A percentile compares a stretch with the other conserved stretches of the same genome.
These are phyloP conservation scores for Fraxinus sp. DNA, from an alignment of 305 asterid genomes.

Conservation along the genomic window DNA sequence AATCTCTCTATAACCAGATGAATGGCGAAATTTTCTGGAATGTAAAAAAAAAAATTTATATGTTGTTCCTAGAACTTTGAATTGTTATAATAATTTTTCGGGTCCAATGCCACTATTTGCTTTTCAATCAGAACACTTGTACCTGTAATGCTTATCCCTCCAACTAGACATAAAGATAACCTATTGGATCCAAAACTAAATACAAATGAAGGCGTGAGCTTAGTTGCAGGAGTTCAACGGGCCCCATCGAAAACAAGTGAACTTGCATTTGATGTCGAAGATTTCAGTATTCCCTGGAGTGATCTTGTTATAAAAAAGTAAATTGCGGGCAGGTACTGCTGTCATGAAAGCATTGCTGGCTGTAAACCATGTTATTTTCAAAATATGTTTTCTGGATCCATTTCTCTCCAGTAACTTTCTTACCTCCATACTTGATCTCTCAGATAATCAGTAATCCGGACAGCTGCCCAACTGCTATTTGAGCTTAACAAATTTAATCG, in stretches of 20 bases:
- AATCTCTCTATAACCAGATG: constrained; percentile 32
- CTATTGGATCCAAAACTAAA: constrained; percentile 41
- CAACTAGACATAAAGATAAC: constrained; percentile 41
- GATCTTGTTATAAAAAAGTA: constrained; percentile 83
- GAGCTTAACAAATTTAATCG: not conserved
- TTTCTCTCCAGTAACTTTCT: not conserved
- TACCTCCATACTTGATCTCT: not conserved
- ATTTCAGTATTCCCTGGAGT: constrained; percentile 87
- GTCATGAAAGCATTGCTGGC: constrained; percentile 22
- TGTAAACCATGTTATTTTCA: not conserved
- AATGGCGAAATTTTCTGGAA: constrained; percentile 18
- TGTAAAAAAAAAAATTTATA: not conserved
- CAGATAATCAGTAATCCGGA: not conserved
- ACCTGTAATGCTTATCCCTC: constrained; percentile 38
- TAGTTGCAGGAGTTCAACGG: constrained; percentile 53
- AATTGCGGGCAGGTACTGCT: constrained; percentile 84
- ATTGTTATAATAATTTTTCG: constrained; percentile 31
- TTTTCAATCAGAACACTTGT: not conserved
- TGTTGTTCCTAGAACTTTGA: not conserved
- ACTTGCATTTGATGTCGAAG: constrained; percentile 64
- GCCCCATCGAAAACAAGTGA: constrained; percentile 48
- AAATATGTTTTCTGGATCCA: constrained; percentile 25
- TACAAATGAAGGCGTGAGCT: constrained; percentile 37
- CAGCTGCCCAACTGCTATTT: not conserved
- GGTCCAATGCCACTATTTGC: constrained; percentile 14